Base-by-base conservation (phyloP, 2,329 filamentous ascomycete genomes). In the Colletotrichum chrysophilum region DNA sequence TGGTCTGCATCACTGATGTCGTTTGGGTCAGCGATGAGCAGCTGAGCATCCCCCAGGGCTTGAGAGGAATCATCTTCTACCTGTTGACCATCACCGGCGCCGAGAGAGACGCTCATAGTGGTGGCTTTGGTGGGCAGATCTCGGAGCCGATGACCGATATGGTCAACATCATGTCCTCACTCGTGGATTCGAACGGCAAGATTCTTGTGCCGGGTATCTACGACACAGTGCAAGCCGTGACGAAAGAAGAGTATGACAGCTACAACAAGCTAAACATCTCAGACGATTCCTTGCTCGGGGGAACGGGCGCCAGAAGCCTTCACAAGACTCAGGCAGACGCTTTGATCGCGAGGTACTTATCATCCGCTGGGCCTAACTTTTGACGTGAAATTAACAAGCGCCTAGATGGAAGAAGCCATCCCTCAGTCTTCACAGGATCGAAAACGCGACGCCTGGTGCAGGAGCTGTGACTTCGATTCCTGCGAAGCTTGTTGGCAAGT, bases 11-110 rank as follows among this genome's bases (percentile, higher is more conserved):
- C 83, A 98, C 95, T 61, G 97, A 99, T 87, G 99, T 99, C 91
- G 99, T 99, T 91, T 99, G 97, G 97, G 93, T 99, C 48, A 97
- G 97, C 72, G 98, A 97, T 6, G 96, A 98, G 90, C 98, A 98
- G 90, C 97, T 97, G 14, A 99, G 97, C 85, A 88, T 99, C 82
- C 99, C 97, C 6, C 99, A 99, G 84, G 97, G 97, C 79, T 93
- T 99, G 77, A 94, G 97, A 79, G 97, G 97, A 67, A 97, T 95
- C 92, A 98, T 97, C 89, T 99, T 99, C 91, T 99, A 98, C 89
- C 94, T 94, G 66, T 87, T 99, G 79, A 94, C 97, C 86, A 89
- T 99, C 78, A 96, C 94, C 7, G 97, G 97, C 1, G 97, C 97
- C 16, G 96, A 93, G 52, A 94, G 96, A 79, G 97, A 99, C 85